Conservation (phyloP, 2,329 filamentous ascomycete species). For the Pseudogymnoascus sp. region DNA sequence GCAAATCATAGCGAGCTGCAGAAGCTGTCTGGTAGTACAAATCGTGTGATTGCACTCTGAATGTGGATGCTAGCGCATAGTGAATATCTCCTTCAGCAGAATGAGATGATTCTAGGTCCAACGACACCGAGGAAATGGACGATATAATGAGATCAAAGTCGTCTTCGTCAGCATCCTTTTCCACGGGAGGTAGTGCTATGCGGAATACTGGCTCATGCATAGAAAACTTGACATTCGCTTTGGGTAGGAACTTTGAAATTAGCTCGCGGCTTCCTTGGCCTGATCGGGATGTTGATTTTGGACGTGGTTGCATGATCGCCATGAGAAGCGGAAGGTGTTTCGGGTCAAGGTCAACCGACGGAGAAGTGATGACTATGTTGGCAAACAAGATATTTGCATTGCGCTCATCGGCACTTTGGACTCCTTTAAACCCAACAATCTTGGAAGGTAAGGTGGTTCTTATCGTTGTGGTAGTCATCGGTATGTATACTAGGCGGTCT, state of each 20-base stretch:
- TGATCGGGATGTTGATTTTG: slow-evolving; percentile 35
- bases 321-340: slow-evolving; percentile 82
- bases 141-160: slow-evolving; percentile 95
- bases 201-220: slow-evolving; percentile 93
- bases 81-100: slow-evolving; percentile 75
- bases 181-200: slow-evolving; percentile 76
- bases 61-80: slow-evolving; percentile 76
- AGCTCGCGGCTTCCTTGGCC: slow-evolving; percentile 53
- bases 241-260: slow-evolving; percentile 85
- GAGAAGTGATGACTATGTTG: slow-evolving; percentile 92
- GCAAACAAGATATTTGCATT: slow-evolving; percentile 96
- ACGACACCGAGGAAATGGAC: slow-evolving; percentile 83
- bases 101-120: slow-evolving; percentile 95
- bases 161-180: slow-evolving; percentile 55
- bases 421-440: slow-evolving; percentile 71
- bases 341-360: slow-evolving; percentile 86
- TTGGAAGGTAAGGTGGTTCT: slow-evolving; percentile 93
- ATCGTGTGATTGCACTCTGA: slow-evolving; percentile 77
- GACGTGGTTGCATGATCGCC: slow-evolving; percentile 59
- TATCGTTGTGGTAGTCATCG: slow-evolving; percentile 93
- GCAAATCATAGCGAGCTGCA: slow-evolving; percentile 75
- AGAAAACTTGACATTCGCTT: slow-evolving; percentile 89
- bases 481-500: slow-evolving; percentile 84
- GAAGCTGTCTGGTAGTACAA: slow-evolving; percentile 90
- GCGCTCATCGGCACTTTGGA: slow-evolving; percentile 68